Evolutionary conservation across 768 basidiomycete genomes (phyloP).

Genomic region (Boletus subparvulus): DNA sequence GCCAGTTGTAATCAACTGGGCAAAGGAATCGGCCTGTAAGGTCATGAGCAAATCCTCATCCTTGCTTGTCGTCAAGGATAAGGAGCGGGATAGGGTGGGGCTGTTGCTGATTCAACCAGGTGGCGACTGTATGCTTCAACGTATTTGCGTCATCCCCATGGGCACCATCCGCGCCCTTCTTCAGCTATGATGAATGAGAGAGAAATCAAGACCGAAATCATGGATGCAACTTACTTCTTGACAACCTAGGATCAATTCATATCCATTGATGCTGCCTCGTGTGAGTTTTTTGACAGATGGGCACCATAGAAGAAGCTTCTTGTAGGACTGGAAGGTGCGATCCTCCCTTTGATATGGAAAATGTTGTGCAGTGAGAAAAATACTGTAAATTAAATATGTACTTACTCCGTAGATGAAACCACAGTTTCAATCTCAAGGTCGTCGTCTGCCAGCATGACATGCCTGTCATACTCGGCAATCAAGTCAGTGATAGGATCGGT

Average conservation of each 20-base stretch:
- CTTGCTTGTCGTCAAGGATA: background rate
- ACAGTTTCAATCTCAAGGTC: background rate
- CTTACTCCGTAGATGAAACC: background rate
- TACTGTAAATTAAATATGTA: background rate
- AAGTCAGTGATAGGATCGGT: background rate
- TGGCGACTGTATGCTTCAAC: background rate
- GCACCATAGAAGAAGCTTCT: slow-evolving; percentile 9
- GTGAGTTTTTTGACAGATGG: background rate
- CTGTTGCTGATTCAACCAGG: slow-evolving; percentile 7
- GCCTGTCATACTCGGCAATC: slow-evolving; percentile 7
- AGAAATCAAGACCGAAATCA: background rate
- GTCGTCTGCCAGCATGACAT: background rate
- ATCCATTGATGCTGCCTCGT: background rate
- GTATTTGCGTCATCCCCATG: slow-evolving; percentile 8
- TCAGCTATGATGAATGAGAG: slow-evolving; percentile 6
- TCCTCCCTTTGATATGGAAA: background rate
- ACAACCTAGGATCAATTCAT: background rate
- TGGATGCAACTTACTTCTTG: slow-evolving; percentile 1
- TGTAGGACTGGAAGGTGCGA: slow-evolving; percentile 1
- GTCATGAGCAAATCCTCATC: slow-evolving; percentile 7
- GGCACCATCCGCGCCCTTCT: slow-evolving; percentile 13
- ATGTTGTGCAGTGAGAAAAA: background rate
- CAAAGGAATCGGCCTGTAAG: slow-evolving; percentile 9
- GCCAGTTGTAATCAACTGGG: slow-evolving; percentile 17
- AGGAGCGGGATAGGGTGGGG: background rate